Evolutionary conservation across 2,329 filamentous ascomycete genomes (phyloP), one percentile per base, ranked within the genome.

Genomic region (Botrytis medusae): DNA sequence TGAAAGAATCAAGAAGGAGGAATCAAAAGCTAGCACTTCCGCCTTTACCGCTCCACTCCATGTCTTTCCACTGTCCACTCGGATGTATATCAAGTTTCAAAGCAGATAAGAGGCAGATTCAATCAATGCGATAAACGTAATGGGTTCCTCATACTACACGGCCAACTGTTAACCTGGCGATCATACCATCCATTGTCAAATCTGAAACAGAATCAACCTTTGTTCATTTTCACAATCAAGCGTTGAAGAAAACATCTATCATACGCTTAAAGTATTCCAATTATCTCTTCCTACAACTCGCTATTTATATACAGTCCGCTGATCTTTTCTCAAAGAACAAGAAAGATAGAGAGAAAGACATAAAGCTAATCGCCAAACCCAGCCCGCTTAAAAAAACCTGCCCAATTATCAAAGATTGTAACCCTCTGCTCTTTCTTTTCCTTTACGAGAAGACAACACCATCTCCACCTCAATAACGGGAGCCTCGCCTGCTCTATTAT

Each of bases 101-200:
- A 51, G 12, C 12, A 5, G 2, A 51, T 7, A n/a, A n/a, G 48
- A n/a, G 4, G 48, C 25, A 51, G 10, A 16, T n/a, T 25, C 12
- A 51, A 51, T n/a, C 2, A 16, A 29, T 16, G n/a, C 12, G 2
- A 54, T 54, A 1, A 57, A 5, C 8, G 8, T 2, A 22, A 25
- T 22, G 20, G 1, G 14, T 12, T 7, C 2, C 14, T 18, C 7
- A 2, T 29, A 57, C n/a, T 29, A 29, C n/a, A 29, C 6, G 51
- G 2, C 5, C 7, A 29, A 18, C 5, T 29, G 6, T 29, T 5
- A 29, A 54, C n/a, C 3, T 16, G 1, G 2, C n/a, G 1, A 29
- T 20, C 32, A 7, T 4, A 37, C 12, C 37, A n/a, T 29, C 29
- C 46, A 18, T 16, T 3, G 16, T 29, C 12, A 25, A 2, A 40